These are phyloP conservation scores for Ampelomyces quisqualis DNA, from an alignment of 2,329 filamentous ascomycete species.

Conservation along the genomic window DNA sequence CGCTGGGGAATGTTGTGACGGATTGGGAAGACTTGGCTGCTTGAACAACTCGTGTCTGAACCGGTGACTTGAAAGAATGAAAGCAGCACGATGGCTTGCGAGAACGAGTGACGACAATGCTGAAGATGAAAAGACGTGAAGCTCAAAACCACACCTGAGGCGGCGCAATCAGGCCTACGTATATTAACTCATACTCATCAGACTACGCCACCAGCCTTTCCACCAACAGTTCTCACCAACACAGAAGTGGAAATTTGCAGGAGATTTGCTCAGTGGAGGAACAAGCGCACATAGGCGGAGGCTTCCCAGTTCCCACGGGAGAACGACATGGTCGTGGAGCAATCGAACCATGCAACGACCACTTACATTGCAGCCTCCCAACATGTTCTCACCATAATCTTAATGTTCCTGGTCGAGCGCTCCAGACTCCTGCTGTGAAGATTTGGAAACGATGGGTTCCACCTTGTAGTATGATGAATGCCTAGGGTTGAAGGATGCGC, in stretches of 20 bases:
- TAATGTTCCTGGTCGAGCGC: constrained; percentile 5
- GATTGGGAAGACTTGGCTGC: background rate
- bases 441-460: constrained; percentile 4
- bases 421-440: constrained; percentile 19
- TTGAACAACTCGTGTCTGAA: background rate
- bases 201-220: constrained; percentile 14
- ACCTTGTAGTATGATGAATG: constrained; percentile 17
- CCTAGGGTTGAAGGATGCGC: constrained; percentile 15
- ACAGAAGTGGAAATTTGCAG: constrained; percentile 27
- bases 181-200: constrained; percentile 20
- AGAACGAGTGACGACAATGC: constrained; percentile 20
- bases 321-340: constrained; percentile 1
- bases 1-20: background rate
- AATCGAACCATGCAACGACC: background rate
- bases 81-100: constrained; percentile 34
- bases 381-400: background rate
- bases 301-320: constrained; percentile 10
- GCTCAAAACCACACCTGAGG: constrained; percentile 4
- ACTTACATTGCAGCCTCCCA: too few species aligned
- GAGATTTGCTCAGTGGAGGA: constrained; percentile 22
- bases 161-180: constrained; percentile 15
- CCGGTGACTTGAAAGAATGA: constrained; percentile 20
- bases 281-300: constrained; percentile 19
- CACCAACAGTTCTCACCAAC: constrained; percentile 11
- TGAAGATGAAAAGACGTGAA: constrained; percentile 11